phyloP scores from a whole-genome alignment of 768 basidiomycete genomes.

The Tricholoma flavovirens region DNA sequence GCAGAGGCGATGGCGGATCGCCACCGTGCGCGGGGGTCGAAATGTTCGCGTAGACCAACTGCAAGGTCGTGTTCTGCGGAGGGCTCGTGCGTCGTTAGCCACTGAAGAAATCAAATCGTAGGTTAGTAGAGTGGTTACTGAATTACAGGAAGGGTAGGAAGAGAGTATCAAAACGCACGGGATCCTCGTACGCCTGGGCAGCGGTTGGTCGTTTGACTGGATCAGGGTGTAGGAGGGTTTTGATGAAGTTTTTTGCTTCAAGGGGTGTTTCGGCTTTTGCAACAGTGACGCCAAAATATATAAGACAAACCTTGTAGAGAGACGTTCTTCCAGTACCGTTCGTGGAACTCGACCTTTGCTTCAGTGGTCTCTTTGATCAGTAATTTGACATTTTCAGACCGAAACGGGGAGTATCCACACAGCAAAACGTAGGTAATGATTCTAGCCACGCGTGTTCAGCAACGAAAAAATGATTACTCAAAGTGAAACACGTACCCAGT shows the following conservation, averaged over 20 bases:
- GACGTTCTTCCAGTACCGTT: slow-evolving; percentile 91
- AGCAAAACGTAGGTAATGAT: slow-evolving; percentile 93
- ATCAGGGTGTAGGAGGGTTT: slow-evolving; percentile 61
- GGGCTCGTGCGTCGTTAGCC: slow-evolving; percentile 64
- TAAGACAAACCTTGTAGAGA: slow-evolving; percentile 56
- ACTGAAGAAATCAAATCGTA: slow-evolving; percentile 32
- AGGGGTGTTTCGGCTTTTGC: background rate
- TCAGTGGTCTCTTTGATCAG: slow-evolving; percentile 81
- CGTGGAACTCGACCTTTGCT: slow-evolving; percentile 87
- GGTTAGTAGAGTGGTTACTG: background rate
- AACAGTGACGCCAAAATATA: background rate
- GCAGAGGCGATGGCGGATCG: slow-evolving; percentile 57
- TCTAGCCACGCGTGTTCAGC: slow-evolving; percentile 29
- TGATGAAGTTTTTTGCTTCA: slow-evolving; percentile 82
- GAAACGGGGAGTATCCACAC: slow-evolving; percentile 94
- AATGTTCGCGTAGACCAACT: slow-evolving; percentile 72
- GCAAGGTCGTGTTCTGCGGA: slow-evolving; percentile 72
- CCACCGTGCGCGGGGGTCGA: slow-evolving; percentile 74
- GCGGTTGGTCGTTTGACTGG: slow-evolving; percentile 70
- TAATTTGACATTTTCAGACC: slow-evolving; percentile 70
- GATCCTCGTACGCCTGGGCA: slow-evolving; percentile 58
- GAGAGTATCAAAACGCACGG: slow-evolving; percentile 35
- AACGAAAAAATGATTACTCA: background rate
- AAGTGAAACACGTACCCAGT: slow-evolving; percentile 55
- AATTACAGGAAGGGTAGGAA: background rate